Percentiles rank a stretch among this genome's conserved stretches.
These are phyloP conservation scores for Pythium utonaiense DNA, from an alignment of 352 stramenopile species.

Conservation along the genomic window DNA sequence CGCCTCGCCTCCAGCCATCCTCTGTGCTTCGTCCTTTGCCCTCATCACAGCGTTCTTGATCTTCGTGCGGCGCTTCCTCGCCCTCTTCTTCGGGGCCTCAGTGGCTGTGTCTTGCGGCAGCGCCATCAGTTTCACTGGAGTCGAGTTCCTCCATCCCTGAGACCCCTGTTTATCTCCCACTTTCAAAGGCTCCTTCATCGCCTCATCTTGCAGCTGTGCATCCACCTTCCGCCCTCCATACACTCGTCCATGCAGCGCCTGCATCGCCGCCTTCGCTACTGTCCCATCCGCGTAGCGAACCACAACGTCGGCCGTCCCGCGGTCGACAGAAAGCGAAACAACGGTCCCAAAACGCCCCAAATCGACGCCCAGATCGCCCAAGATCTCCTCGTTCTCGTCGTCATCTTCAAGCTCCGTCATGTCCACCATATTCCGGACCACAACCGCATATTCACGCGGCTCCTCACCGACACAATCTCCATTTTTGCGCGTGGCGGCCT, in stretches of 20 bases:
- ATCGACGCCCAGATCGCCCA: constrained; percentile 27
- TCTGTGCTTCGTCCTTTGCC: background rate
- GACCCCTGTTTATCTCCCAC: too few species aligned
- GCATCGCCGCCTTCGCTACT: constrained; percentile 16
- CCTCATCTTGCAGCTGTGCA: background rate
- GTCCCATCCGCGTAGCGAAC: constrained; percentile 19
- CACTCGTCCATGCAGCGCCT: constrained; percentile 20
- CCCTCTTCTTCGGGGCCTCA: background rate
- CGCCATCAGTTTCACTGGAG: too few species aligned
- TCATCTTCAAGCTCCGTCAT: constrained; percentile 35
- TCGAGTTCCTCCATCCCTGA: background rate
- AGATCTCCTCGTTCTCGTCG: constrained; percentile 37
- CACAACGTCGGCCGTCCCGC: constrained; percentile 7
- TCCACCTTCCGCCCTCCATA: constrained; percentile 36
- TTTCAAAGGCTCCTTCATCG: too few species aligned
- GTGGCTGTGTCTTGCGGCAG: background rate
- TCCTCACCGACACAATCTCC: background rate
- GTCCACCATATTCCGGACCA: constrained; percentile 17
- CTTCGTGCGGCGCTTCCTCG: constrained; percentile 32
- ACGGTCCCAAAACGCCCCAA: constrained; percentile 20
- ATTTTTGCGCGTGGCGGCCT: background rate
- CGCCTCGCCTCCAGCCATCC: too few species aligned
- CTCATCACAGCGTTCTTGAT: constrained; percentile 25
- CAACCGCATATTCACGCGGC: background rate
- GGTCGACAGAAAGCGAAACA: background rate